A percentile compares a stretch with the other conserved stretches of the same genome.
phyloP scores from a whole-genome alignment of 768 basidiomycete genomes.

The Dioszegia crocea region DNA sequence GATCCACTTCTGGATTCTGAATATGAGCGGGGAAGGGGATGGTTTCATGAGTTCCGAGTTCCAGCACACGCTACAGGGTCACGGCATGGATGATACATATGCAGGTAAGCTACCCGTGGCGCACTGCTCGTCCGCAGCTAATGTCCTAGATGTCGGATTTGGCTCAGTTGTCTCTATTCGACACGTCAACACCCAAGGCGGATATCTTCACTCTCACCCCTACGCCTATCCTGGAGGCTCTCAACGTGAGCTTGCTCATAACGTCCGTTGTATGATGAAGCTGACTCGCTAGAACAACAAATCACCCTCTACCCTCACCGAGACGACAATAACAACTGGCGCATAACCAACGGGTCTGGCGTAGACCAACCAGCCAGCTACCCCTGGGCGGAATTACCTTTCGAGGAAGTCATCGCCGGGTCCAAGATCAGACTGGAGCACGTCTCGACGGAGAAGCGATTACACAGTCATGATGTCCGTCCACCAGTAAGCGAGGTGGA shows the following conservation, averaged over 20 bases:
- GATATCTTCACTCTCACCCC: slow-evolving; percentile 93
- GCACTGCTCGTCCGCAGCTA: not conserved
- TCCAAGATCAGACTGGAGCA: slow-evolving; percentile 78
- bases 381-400: slow-evolving; percentile 57
- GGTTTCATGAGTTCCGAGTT: slow-evolving; percentile 99
- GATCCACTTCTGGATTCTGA: slow-evolving; percentile 84
- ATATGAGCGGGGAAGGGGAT: slow-evolving; percentile 90
- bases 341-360: slow-evolving; percentile 70
- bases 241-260: slow-evolving; percentile 61
- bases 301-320: slow-evolving; percentile 97
- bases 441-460: slow-evolving; percentile 69
- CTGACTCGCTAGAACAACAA: slow-evolving; percentile 72
- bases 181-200: slow-evolving; percentile 94
- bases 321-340: slow-evolving; percentile 95
- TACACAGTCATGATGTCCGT: slow-evolving; percentile 92
- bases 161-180: slow-evolving; percentile 79
- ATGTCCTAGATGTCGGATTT: slow-evolving; percentile 66
- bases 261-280: too few relatives aligned
- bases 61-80: slow-evolving; percentile 87
- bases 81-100: slow-evolving; percentile 86
- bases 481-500: slow-evolving; percentile 96
- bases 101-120: slow-evolving; percentile 59
- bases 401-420: slow-evolving; percentile 63
- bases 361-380: slow-evolving; percentile 50
- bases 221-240: slow-evolving; percentile 87